Conservation (phyloP, 2,329 filamentous ascomycete genomes). For the Fusarium chuoi region DNA sequence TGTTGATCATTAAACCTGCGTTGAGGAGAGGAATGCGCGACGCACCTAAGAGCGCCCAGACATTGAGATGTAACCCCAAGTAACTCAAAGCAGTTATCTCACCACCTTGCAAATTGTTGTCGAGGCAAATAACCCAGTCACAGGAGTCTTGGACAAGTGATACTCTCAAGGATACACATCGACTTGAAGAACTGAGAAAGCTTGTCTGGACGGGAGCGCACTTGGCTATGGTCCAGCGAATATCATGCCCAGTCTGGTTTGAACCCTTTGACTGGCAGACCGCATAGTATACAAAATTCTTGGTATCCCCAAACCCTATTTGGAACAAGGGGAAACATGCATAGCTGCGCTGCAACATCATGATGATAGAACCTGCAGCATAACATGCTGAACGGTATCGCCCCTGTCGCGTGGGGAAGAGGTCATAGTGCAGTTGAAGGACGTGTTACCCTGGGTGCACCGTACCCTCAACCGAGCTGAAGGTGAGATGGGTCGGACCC, state of each 20-base stretch:
- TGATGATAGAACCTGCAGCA: conserved; percentile 7
- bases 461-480: conserved; percentile 8
- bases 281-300: not conserved
- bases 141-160: not conserved
- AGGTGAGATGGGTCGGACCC: conserved; percentile 2
- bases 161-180: not conserved
- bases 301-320: not conserved
- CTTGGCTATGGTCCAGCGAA: not conserved
- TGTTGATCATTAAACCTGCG: not conserved
- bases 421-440: not conserved
- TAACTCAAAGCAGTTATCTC: not conserved
- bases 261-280: not conserved
- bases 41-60: conserved; percentile 15
- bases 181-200: not conserved
- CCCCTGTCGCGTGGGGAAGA: conserved; percentile 19
- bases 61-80: not conserved
- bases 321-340: not conserved
- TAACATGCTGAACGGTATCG: not conserved
- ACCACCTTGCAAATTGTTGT: not conserved
- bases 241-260: not conserved
- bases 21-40: conserved; percentile 21
- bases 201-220: not conserved
- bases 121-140: not conserved
- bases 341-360: conserved; percentile 11
- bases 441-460: not conserved